Percentiles rank a stretch among this genome's conserved stretches.
These are phyloP conservation scores for Pleurotus citrinopileatus DNA, from an alignment of 768 basidiomycete species.

Conservation along the genomic window DNA sequence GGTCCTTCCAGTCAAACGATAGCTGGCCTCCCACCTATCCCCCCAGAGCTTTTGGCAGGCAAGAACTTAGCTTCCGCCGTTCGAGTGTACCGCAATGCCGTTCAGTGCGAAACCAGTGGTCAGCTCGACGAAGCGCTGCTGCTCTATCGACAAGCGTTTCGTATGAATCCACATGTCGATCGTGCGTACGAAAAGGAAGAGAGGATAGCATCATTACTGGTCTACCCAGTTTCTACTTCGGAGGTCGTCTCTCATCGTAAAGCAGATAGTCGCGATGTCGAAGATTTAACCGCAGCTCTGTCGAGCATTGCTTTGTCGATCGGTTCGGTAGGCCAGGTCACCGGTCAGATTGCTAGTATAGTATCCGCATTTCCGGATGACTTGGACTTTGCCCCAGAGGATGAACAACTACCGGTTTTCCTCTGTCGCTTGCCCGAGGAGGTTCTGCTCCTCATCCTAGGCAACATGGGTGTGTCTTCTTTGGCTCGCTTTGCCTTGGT, in stretches of 20 bases:
- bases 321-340: slow-evolving; percentile 20
- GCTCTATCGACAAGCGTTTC: slow-evolving; percentile 58
- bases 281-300: slow-evolving; percentile 24
- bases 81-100: slow-evolving; percentile 65
- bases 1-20: slow-evolving; percentile 18
- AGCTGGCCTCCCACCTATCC: slow-evolving; percentile 16
- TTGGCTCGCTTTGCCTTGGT: slow-evolving; percentile 79
- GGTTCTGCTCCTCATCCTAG: slow-evolving; percentile 65
- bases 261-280: slow-evolving; percentile 15
- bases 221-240: slow-evolving; percentile 22
- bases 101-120: slow-evolving; percentile 70
- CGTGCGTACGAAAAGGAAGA: slow-evolving; percentile 63
- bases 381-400: slow-evolving; percentile 64
- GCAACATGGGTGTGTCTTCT: slow-evolving; percentile 58
- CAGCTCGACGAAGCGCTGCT: slow-evolving; percentile 72
- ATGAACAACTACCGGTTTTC: slow-evolving; percentile 55
- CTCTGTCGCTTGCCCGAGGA: slow-evolving; percentile 73
- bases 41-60: background rate
- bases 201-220: slow-evolving; percentile 32
- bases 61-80: slow-evolving; percentile 46
- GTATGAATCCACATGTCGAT: slow-evolving; percentile 67
- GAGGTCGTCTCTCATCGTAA: slow-evolving; percentile 5
- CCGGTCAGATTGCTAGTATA: slow-evolving; percentile 44
- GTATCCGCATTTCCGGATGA: slow-evolving; percentile 45
- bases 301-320: slow-evolving; percentile 22